Evolutionary conservation across 73 alveolate species (phyloP), one percentile per base, ranked within the genome.

Genomic region (Paramecium sonneborni): DNA sequence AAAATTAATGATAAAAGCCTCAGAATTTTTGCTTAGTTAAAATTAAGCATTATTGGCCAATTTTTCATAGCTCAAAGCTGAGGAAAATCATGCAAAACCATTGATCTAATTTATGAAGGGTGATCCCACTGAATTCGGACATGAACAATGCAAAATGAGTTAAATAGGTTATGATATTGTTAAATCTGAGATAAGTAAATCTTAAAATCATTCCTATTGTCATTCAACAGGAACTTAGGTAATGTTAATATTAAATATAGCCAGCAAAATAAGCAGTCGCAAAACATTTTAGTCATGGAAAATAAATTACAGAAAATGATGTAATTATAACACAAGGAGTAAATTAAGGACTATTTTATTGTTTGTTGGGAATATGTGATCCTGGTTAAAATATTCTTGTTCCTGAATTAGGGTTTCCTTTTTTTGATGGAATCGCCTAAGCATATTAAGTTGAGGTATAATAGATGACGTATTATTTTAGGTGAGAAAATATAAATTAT

Each of bases 391-490:
- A 95, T 90, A 95, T 96, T 76, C 88, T 96, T 18, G 96, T 95
- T 9, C 99, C 99, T 7, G 95, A 94, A 70, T 96, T 97, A 23
- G 98, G 99, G 1, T 95, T 86, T 94, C 98, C 99, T 12, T 92
- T 96, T 10, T 93, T 67, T 35, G 79, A 87, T 67, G 35, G 20
- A 6, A 26, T 79, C 4, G 93, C 82, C 21, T 41, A 38, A 21
- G 88, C 85, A 39, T 67, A 39, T 38, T 35, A 15, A 7, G 85
- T 87, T 24, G 85, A 86, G 55, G 57, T 21, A 70, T 95, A 95
- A 26, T 34, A 90, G 46, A 43, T 87, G 76, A 88, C 95, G 86
- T 93, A 23, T 92, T 92, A 26, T 85, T 92, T 38, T 87, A 95
- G 56, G 87, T 88, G 23, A 93, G 93, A 76, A 82, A 92, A 72